Evolutionary conservation across 176 grass and related monocot genomes (phyloP), one percentile per base, ranked within the genome.

Genomic region (Pharus latifolius): DNA sequence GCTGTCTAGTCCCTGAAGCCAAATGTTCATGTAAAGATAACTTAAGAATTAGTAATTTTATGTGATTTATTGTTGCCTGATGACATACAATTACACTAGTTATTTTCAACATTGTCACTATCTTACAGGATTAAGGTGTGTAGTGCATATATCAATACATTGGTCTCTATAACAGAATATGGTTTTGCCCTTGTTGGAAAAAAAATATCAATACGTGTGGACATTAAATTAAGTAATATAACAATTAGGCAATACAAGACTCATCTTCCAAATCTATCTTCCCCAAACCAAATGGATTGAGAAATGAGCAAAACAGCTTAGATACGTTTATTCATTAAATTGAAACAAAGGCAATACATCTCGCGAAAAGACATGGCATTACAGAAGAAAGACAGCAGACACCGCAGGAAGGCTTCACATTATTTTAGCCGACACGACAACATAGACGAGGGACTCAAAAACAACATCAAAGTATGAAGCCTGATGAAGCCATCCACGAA

Each of bases 301-400:
- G 27, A 56, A 22, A 84, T 17, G 52, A 32, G 51, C 60, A 51
- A 45, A 73, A 74, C 5, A 22, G 44, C 57, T 63, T 17, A 42
- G 10, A 12, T 25, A 57, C 63, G 63, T 73, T 76, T 85, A 51
- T 80, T 85, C 33, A 51, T 49, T 85, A 7, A 75, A 50, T n/a
- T 34, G 20, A 56, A 63, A 75, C 31, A 38, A 56, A 55, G 32
- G 62, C 17, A 24, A 10, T 68, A 74, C 45, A 68, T 38, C 56
- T 17, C 35, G 35, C 10, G 3, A 16, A 69, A 65, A 26, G 17
- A 79, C 20, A 17, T 7, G 27, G 27, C 9, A 7, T 48, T 63
- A 54, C 63, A 31, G 63, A 61, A 41, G n/a, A 17, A 63, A 48
- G 56, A 69, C 23, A 69, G 3, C 16, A 60, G 60, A 60, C 25